Evolutionary conservation across 2,329 filamentous ascomycete genomes (phyloP), one percentile per base, ranked within the genome.

Genomic region (Exophiala mesophila): DNA sequence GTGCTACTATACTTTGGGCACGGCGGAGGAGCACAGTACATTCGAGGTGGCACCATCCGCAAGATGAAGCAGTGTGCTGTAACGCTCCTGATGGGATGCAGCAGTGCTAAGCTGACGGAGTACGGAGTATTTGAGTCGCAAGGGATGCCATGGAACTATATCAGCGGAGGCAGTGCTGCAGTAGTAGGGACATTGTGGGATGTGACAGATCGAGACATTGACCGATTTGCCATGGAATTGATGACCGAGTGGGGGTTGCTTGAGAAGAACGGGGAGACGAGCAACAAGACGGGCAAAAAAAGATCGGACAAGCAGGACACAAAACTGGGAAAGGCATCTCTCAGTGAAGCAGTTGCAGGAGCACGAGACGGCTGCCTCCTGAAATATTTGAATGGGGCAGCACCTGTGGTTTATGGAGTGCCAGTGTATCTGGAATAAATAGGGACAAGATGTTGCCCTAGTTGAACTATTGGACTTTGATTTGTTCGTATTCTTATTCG

Each of bases 141-240:
- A 55, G 90, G 92, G 1, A 88, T 90, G 42, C 85, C 92, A 17
- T 81, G 89, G 68, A 88, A 89, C 56, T 97, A 97, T 66, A 81
- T 98, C 66, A 81, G 90, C 54, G 89, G 88, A 0, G 90, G 88
- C 1, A 80, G 77, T 55, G 88, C 88, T 3, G 88, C 90, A 0
- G 79, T 97, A 7, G 81, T 97, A 2, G 92, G 88, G 33, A 96
- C 89, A 12, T 72, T 98, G 26, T 98, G 92, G 92, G 92, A 98
- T 63, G 92, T 98, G 36, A 98, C 92, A 7, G 92, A 98, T 62
- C 86, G 86, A 57, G 92, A 98, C 63, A 95, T 96, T 62, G 94
- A 98, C 68, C 84, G 89, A 13, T 94, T 95, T 63, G 85, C 89
- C 0, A 80, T 83, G 23, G 73, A 76, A 18, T 71, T 85, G 2